Conservation (phyloP, 2,329 filamentous ascomycete species). For the Exophiala mesophila region DNA sequence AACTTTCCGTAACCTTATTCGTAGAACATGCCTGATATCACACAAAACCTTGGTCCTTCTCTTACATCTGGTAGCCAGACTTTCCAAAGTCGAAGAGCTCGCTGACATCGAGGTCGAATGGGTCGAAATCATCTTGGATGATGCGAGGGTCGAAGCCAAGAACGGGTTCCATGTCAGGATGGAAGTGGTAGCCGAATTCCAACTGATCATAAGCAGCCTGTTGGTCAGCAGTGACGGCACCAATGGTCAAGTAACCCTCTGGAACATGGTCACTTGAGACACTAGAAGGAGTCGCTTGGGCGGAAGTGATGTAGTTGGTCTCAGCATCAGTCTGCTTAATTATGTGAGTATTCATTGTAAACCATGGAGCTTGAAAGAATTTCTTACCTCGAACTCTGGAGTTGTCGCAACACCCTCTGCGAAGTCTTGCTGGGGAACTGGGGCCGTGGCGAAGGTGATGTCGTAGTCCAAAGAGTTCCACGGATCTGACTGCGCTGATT, state of each 20-base stretch:
- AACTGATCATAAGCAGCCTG: constrained; percentile 21
- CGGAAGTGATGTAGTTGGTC: not conserved
- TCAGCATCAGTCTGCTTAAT: not conserved
- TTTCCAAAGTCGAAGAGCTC: constrained; percentile 30
- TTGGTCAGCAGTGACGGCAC: constrained; percentile 21
- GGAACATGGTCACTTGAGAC: not conserved
- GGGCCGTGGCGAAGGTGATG: not conserved
- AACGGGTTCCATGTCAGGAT: constrained; percentile 22
- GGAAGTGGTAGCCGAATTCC: constrained; percentile 27
- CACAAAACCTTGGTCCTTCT: too few species aligned
- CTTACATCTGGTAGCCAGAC: too few species aligned
- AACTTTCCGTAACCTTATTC: too few species aligned
- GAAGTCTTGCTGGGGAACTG: not conserved
- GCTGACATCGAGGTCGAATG: constrained; percentile 26
- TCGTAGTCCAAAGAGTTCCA: not conserved
- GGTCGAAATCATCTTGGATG: constrained; percentile 28
- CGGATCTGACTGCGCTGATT: not conserved
- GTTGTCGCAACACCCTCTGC: not conserved
- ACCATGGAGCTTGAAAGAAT: not conserved
- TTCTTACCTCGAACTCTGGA: not conserved
- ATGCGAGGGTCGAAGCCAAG: constrained; percentile 27
- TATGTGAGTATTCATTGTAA: not conserved
- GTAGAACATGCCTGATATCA: too few species aligned
- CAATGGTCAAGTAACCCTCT: constrained; percentile 20
- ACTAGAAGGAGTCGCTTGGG: not conserved